Conservation (phyloP, 345 rosid genomes). For the Erysimum cheiranthoides region DNA sequence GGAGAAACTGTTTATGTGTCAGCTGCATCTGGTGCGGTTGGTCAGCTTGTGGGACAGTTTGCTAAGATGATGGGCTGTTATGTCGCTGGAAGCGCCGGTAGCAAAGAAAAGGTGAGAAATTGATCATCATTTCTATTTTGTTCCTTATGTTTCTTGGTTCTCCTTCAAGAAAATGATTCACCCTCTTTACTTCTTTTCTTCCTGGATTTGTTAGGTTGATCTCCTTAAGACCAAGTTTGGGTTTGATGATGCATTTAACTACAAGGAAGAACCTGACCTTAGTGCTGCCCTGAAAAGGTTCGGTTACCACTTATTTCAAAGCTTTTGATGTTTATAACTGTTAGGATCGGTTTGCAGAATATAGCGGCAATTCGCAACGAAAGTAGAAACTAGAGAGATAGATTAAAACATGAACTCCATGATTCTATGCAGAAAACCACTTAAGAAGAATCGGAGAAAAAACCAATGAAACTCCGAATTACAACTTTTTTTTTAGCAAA, state of each 20-base stretch:
- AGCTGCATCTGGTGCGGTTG: slow-evolving; percentile 65
- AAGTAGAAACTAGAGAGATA: slow-evolving; percentile 1
- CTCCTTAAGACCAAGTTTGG: slow-evolving; percentile 67
- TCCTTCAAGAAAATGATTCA: background rate
- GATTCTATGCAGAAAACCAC: background rate
- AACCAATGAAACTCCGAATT: background rate
- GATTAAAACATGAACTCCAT: slow-evolving; percentile 12
- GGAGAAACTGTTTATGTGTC: slow-evolving; percentile 57
- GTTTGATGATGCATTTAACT: slow-evolving; percentile 78
- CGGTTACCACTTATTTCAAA: background rate
- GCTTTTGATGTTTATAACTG: slow-evolving; percentile 1
- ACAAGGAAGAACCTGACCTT: slow-evolving; percentile 66
- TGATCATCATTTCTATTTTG: background rate
- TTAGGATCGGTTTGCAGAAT: background rate
- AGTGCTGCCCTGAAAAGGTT: slow-evolving; percentile 68
- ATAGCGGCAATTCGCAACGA: background rate
- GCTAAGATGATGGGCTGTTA: slow-evolving; percentile 60
- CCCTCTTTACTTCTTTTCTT: background rate
- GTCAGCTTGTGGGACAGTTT: slow-evolving; percentile 63
- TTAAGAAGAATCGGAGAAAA: background rate
- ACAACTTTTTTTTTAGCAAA: background rate
- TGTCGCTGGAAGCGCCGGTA: slow-evolving; percentile 66
- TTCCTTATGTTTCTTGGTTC: background rate
- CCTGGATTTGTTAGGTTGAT: slow-evolving; percentile 54
- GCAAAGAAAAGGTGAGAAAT: slow-evolving; percentile 51